Base-by-base conservation (phyloP, 768 basidiomycete species). In the Russula sp. region DNA sequence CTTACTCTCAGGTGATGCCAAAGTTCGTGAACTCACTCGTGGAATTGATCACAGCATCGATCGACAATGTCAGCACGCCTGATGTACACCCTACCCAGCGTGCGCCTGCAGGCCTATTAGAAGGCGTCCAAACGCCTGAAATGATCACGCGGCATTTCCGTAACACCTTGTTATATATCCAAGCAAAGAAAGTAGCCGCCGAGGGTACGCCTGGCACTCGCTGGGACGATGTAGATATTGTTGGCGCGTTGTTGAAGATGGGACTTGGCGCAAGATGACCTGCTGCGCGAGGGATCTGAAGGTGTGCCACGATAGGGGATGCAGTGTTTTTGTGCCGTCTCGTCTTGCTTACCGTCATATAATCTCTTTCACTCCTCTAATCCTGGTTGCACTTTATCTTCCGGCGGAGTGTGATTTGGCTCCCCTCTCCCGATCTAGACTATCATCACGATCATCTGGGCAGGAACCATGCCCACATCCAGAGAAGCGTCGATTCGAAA, bases 1-100 rank as follows among this genome's bases (percentile, higher is more conserved):
- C 47, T 52, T 16, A n/a, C 7, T 35, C 61, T 7, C 71, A 95
- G 92, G 81, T 96, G 60, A 94, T 94, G 35, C 86, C 96, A 11
- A 97, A 97, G 78, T 98, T 96, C 69, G 88, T 98, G 66, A 98
- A 96, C 75, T 93, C 90, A 64, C 83, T 99, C 49, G 94, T 98
- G 18, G 96, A 98, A 70, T 82, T 98, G 20, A 95, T 99, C 74
- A 91, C 93, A 1, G 88, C 89, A 6, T 93, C 89, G 70, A 94
- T 98, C 72, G 97, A 99, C 77, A 86, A 83, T 66, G 91, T 98
- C 69, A 83, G 88, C 42, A 89, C 89, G 0, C 86, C 88, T 18
- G 91, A 95, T 71, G 84, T 94, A 2, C 93, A 96, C 70, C 91
- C 94, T 0, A 87, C 91, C 0, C 87, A 92, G 68, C 86, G 92